phyloP scores from a whole-genome alignment of 225 moss, liverwort and hornwort species.

The Rhytidiadelphus loreus region DNA sequence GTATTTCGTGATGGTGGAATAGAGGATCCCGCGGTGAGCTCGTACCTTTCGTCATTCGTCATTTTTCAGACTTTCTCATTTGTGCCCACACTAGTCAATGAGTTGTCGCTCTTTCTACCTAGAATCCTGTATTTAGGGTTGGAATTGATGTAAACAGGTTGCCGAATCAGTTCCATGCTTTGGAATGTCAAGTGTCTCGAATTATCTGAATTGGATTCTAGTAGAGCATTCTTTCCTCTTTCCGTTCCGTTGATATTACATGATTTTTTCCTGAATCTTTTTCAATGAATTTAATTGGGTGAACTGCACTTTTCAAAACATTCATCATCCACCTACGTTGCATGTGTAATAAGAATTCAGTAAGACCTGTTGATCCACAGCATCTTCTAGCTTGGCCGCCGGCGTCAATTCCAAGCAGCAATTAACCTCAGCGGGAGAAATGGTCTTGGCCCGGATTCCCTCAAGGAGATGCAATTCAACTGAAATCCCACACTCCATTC shows the following conservation, averaged over 20 bases:
- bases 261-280: background rate
- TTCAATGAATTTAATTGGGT: background rate
- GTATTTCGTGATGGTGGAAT: background rate
- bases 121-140: background rate
- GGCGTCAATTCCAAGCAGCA: too few species aligned
- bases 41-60: background rate
- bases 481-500: background rate
- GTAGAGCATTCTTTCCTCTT: background rate
- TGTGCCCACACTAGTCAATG: too few species aligned
- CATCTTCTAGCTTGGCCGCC: background rate
- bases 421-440: background rate
- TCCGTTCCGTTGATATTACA: background rate
- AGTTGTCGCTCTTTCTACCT: background rate
- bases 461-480: background rate
- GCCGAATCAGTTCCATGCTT: background rate
- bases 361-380: background rate
- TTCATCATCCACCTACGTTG: background rate
- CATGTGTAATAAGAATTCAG: background rate
- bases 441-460: background rate
- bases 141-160: background rate
- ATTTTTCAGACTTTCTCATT: background rate
- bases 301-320: background rate
- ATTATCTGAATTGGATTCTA: background rate
- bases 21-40: background rate
- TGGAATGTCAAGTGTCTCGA: background rate